Percentiles rank a stretch among this genome's conserved stretches.
phyloP scores from a whole-genome alignment of 768 basidiomycete genomes.

The Suillus luteus region DNA sequence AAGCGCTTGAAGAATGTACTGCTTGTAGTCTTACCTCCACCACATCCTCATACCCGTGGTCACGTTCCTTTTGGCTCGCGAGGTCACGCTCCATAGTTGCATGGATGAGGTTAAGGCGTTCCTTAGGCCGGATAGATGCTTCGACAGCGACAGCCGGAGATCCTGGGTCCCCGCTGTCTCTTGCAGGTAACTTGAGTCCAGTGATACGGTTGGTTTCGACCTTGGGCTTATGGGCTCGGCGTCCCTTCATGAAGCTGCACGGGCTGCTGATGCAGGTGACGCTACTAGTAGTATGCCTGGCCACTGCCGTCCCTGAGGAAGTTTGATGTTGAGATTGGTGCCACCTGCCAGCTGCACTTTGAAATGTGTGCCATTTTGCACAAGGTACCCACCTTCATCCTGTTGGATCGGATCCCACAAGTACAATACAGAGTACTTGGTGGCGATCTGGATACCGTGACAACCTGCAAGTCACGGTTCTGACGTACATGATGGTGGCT shows the following conservation, averaged over 20 bases:
- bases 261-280: constrained; percentile 26
- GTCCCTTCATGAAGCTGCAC: constrained; percentile 31
- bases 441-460: too few relatives aligned
- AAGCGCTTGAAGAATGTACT: background rate
- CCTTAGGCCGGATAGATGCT: constrained; percentile 59
- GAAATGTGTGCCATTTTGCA: constrained; percentile 32
- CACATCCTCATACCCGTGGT: constrained; percentile 84
- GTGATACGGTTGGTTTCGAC: constrained; percentile 44
- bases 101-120: constrained; percentile 58
- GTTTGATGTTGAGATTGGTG: constrained; percentile 38
- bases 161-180: constrained; percentile 42
- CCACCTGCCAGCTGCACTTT: constrained; percentile 29
- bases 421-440: too few relatives aligned
- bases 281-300: constrained; percentile 28
- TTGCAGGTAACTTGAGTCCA: constrained; percentile 55
- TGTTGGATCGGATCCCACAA: too few relatives aligned
- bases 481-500: too few relatives aligned
- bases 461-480: too few relatives aligned
- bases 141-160: constrained; percentile 46
- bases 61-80: constrained; percentile 69
- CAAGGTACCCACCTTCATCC: constrained; percentile 24
- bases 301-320: constrained; percentile 43
- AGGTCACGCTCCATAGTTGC: constrained; percentile 58
- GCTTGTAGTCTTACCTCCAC: constrained; percentile 61
- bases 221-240: constrained; percentile 51